Conservation (phyloP, 2,329 filamentous ascomycete genomes). For the Macrophomina tecta region DNA sequence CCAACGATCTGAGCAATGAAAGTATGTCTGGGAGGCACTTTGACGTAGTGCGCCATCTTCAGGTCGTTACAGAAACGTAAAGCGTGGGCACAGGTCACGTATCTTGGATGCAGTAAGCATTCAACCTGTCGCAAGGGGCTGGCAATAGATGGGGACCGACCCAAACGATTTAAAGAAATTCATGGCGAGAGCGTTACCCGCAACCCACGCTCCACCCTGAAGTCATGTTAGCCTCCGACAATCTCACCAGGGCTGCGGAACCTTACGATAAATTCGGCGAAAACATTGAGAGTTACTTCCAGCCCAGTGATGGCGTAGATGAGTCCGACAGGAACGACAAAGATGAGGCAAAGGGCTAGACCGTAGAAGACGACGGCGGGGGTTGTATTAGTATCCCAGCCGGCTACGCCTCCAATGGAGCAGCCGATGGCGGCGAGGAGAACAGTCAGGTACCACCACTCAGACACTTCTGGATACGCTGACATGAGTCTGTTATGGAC, state of each 20-base stretch:
- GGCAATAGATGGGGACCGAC: slow-evolving; percentile 31
- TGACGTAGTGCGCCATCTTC: slow-evolving; percentile 58
- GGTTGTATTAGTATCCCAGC: slow-evolving; percentile 59
- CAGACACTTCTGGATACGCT: slow-evolving; percentile 41
- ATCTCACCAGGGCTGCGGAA: background rate
- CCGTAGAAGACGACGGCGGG: slow-evolving; percentile 60
- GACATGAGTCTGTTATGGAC: slow-evolving; percentile 43
- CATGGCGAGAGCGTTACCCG: slow-evolving; percentile 29
- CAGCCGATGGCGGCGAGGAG: slow-evolving; percentile 57
- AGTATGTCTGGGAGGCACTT: slow-evolving; percentile 68
- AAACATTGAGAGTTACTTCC: slow-evolving; percentile 59
- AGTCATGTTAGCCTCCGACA: too few relatives aligned
- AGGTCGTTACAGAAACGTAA: slow-evolving; percentile 33
- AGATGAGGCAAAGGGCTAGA: slow-evolving; percentile 56
- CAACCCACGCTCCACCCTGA: slow-evolving; percentile 9
- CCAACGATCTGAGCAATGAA: slow-evolving; percentile 71
- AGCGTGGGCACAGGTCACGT: slow-evolving; percentile 29
- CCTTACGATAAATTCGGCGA: slow-evolving; percentile 51
- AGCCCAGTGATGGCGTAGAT: slow-evolving; percentile 62
- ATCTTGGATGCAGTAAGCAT: background rate
- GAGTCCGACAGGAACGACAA: slow-evolving; percentile 60
- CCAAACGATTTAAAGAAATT: slow-evolving; percentile 30
- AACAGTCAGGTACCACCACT: slow-evolving; percentile 55
- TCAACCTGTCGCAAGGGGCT: background rate
- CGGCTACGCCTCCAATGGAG: slow-evolving; percentile 55